Evolutionary conservation across 352 stramenopile genomes (phyloP).

Genomic region (Lagenidium giganteum): DNA sequence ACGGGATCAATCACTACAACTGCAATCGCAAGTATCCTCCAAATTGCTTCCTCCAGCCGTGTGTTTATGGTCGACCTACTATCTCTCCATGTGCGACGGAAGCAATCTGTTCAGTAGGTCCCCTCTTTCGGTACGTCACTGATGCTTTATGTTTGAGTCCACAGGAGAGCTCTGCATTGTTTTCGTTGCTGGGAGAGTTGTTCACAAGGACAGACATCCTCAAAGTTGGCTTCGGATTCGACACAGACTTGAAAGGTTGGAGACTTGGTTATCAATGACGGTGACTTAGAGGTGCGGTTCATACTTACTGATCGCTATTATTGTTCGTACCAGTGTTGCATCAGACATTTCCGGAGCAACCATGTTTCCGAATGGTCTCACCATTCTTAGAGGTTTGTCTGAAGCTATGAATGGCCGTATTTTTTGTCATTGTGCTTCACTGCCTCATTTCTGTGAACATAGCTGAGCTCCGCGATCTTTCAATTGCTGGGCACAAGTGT

Average conservation of each 20-base stretch:
- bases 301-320: background rate
- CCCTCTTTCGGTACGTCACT: background rate
- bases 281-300: too few species aligned
- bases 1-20: conserved; percentile 15
- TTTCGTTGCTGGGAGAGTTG: conserved; percentile 25
- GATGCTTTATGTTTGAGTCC: background rate
- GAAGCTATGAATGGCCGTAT: background rate
- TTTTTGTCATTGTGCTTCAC: conserved; percentile 1
- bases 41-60: conserved; percentile 38
- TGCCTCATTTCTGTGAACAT: background rate
- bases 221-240: conserved; percentile 68
- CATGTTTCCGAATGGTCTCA: conserved; percentile 23
- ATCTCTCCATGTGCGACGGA: conserved; percentile 49
- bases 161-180: too few species aligned
- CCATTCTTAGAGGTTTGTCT: conserved; percentile 41
- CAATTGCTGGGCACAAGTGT: conserved; percentile 16
- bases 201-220: conserved; percentile 28
- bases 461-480: conserved; percentile 27
- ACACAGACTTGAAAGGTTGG: conserved; percentile 62
- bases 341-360: conserved; percentile 58
- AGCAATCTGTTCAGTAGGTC: background rate
- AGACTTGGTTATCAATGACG: background rate
- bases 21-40: conserved; percentile 50
- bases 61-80: conserved; percentile 62
- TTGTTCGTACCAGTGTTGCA: conserved; percentile 31